These are phyloP conservation scores for Trypanosoma congolense DNA, from an alignment of 208 protist species.

Conservation along the genomic window DNA sequence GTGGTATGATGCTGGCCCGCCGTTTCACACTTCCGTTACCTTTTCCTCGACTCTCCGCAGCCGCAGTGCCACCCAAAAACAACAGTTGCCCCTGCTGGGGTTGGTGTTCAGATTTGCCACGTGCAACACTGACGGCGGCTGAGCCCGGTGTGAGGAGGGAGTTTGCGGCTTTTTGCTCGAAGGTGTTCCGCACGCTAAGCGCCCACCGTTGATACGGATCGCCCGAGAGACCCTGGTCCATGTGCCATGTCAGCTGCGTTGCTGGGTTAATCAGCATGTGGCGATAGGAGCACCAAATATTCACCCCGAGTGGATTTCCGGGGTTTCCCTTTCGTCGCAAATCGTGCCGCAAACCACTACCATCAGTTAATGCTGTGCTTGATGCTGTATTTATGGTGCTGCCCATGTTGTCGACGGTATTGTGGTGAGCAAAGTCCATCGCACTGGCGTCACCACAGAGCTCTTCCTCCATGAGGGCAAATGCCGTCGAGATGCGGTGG, in stretches of 20 bases:
- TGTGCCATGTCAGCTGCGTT: slow-evolving; percentile 14
- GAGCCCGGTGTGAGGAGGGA: no score
- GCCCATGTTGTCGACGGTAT: slow-evolving; percentile 4
- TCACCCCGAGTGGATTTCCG: slow-evolving; percentile 52
- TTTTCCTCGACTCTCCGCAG: background rate
- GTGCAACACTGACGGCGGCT: background rate
- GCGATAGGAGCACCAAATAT: slow-evolving; percentile 20
- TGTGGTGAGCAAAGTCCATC: slow-evolving; percentile 22
- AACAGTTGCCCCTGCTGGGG: slow-evolving; percentile 2
- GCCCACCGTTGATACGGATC: slow-evolving; percentile 25
- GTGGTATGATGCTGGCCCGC: slow-evolving; percentile 25
- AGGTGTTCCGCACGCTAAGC: slow-evolving; percentile 13
- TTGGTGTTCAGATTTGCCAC: background rate
- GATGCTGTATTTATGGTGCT: background rate
- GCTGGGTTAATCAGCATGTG: slow-evolving; percentile 28
- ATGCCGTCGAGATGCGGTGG: slow-evolving; percentile 47
- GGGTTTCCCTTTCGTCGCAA: slow-evolving; percentile 23
- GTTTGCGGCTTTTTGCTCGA: slow-evolving; percentile 4
- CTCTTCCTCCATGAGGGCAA: slow-evolving; percentile 69
- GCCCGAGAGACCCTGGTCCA: slow-evolving; percentile 2
- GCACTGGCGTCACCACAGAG: slow-evolving; percentile 36
- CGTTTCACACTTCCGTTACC: background rate
- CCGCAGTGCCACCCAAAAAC: slow-evolving; percentile 4
- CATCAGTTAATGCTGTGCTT: slow-evolving; percentile 1
- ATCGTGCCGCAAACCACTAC: slow-evolving; percentile 14